Base-by-base conservation (phyloP, 2,329 filamentous ascomycete species). In the Ophiocordyceps australis region DNA sequence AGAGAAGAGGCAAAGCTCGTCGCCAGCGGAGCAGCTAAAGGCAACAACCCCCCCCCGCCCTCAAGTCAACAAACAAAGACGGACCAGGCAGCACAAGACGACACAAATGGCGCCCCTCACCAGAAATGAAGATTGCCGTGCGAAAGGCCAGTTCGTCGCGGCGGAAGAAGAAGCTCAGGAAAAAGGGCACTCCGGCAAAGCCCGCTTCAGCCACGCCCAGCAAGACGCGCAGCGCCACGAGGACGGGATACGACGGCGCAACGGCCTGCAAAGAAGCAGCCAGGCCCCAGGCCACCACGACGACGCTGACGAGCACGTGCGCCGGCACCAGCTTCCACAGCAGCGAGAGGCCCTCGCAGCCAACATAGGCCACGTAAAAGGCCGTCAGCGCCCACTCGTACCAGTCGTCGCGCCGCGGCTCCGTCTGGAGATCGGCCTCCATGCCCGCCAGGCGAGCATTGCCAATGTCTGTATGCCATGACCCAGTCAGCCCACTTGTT, bases 41-140 rank as follows among this genome's bases (percentile, higher is more conserved):
- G 74, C 52, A 7, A n/a, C n/a, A n/a, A n/a, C n/a, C n/a, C n/a
- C n/a, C n/a, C n/a, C n/a, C n/a, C n/a, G n/a, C n/a, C n/a, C n/a
- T n/a, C n/a, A n/a, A n/a, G n/a, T n/a, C n/a, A n/a, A n/a, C n/a
- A n/a, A n/a, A n/a, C n/a, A n/a, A n/a, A n/a, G n/a, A n/a, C n/a
- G n/a, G n/a, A n/a, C n/a, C n/a, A n/a, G n/a, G n/a, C 17, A n/a
- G 1, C 9, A 22, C 3, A 14, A 17, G 9, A 8, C 14, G n/a
- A n/a, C n/a, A n/a, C n/a, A n/a, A n/a, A n/a, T 5, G 9, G 18
- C 14, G 13, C 13, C 3, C 9, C 30, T 29, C 40, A 62, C 57
- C 80, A 1, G 80, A 83, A 28, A 94, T 74, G 49, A 93, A 91
- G 2, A 92, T 62, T 14, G 82, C 85, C 0, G 79, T 89, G 20